Evolutionary conservation across 2,329 filamentous ascomycete species (phyloP).

Genomic region (Cryphonectria nitschkei): DNA sequence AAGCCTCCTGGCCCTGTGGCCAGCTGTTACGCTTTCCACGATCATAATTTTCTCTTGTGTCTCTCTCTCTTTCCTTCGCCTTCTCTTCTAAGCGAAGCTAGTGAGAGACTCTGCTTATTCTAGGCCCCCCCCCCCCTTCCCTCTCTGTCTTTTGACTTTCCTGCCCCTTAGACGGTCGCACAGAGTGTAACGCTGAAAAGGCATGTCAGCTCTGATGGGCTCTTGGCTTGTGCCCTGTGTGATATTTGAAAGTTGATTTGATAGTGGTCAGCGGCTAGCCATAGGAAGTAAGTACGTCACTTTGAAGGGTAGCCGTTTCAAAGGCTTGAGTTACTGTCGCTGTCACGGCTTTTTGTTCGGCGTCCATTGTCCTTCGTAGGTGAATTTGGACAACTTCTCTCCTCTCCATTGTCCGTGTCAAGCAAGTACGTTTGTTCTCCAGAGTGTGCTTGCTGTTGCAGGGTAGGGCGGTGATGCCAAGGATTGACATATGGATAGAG

Average conservation of each 20-base stretch:
- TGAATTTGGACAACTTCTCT: neutral
- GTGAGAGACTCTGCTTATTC: neutral
- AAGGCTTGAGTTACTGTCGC: neutral
- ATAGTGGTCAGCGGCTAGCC: neutral
- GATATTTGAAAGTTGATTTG: neutral
- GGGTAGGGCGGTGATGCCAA: neutral
- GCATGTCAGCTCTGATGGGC: slow-evolving; percentile 10
- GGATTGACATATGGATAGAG: neutral
- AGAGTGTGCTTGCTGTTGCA: neutral
- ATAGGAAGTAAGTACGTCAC: neutral
- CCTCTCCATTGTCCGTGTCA: too few relatives aligned
- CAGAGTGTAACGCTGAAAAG: slow-evolving; percentile 6
- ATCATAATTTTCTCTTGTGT: neutral
- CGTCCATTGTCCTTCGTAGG: neutral
- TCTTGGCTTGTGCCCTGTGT: neutral
- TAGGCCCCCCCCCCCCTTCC: neutral
- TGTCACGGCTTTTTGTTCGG: neutral
- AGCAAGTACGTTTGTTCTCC: too few relatives aligned
- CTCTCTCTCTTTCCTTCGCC: neutral
- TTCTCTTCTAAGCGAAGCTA: neutral
- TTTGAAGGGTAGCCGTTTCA: neutral
- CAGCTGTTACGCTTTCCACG: neutral
- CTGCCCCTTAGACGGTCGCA: neutral
- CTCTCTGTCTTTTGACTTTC: neutral
- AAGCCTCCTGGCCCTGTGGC: neutral